Evolutionary conservation across 139 green algal genomes (phyloP), one percentile per base, ranked within the genome.

Genomic region (Asterochloris erici): DNA sequence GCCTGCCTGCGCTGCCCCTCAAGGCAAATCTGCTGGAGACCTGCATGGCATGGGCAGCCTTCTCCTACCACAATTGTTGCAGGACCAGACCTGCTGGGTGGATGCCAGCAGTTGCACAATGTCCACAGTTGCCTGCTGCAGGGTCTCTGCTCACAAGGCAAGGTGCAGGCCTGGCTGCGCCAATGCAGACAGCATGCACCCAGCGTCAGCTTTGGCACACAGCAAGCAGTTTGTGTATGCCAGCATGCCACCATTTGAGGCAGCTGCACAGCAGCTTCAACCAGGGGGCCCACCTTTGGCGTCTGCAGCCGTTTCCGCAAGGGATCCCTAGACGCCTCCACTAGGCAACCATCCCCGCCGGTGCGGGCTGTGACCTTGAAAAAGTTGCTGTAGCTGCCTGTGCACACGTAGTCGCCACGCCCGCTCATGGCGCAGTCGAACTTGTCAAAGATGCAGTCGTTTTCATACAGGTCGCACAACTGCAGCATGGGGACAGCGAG

Each of bases 391-490:
- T 99, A 99, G 26, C 94, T 97, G 28, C 97, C 97, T 26, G 95
- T 98, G 47, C 93, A 93, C n/a, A 97, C 87, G 69, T 91, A 82
- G 64, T 86, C 82, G 70, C 95, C 95, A 26, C 92, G 84, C 14
- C 93, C 92, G 77, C 91, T 97, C 70, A 97, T 88, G 79, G 85
- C 93, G 88, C 93, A 98, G 87, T 98, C 96, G 85, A 99, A 99
- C 91, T 99, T 99, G 91, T 99, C 97, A 82, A 99, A 99, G 77
- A 99, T 98, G 86, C 86, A 94, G 89, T 99, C 97, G 83, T 96
- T 99, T 89, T 99, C 97, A 86, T 99, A 99, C 83, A 99, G 87
- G 85, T 99, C 96, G 85, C 93, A 97, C 73, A 99, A 88, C 92
- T 96, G 90, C 87, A 83, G 76, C 60, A 69, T 16, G 29, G 38